A percentile compares a stretch with the other conserved stretches of the same genome.
Conservation (phyloP, 352 stramenopile genomes). For the Pythium biforme region DNA sequence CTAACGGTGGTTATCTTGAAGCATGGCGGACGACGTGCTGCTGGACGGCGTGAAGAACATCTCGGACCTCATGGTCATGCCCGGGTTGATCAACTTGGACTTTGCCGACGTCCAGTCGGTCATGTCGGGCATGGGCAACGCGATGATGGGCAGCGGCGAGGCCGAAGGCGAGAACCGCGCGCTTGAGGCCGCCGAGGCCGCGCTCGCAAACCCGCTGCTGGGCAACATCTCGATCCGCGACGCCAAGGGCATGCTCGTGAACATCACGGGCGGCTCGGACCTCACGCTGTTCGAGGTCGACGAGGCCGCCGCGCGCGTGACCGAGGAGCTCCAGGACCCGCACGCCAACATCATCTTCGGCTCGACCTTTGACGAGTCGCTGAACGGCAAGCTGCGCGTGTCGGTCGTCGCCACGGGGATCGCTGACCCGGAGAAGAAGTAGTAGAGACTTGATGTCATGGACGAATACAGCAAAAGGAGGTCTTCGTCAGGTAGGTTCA, state of each 20-base stretch:
- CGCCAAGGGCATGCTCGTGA: constrained; percentile 93
- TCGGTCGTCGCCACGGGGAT: constrained; percentile 89
- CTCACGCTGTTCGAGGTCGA: constrained; percentile 93
- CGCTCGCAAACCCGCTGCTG: constrained; percentile 85
- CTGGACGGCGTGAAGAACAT: constrained; percentile 88
- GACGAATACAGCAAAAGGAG: too few species aligned
- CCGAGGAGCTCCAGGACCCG: constrained; percentile 83
- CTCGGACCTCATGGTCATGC: constrained; percentile 88
- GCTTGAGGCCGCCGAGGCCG: constrained; percentile 79
- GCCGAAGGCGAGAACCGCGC: constrained; percentile 89
- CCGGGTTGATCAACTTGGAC: constrained; percentile 85
- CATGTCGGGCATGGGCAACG: constrained; percentile 87
- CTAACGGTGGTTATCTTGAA: constrained; percentile 16
- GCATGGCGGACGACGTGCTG: constrained; percentile 82
- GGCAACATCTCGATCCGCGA: constrained; percentile 90
- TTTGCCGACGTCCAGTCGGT: constrained; percentile 88
- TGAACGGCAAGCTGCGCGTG: constrained; percentile 80
- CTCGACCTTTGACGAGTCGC: constrained; percentile 80
- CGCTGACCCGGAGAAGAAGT: constrained; percentile 76
- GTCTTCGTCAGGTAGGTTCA: constrained; percentile 4
- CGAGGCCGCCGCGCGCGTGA: constrained; percentile 84
- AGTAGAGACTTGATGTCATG: constrained; percentile 21
- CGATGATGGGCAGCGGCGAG: constrained; percentile 92
- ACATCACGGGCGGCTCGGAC: constrained; percentile 93
- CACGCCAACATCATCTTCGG: constrained; percentile 90